Conservation (phyloP, 1,284 basidiomycete species). For the Tilletia walkeri region DNA sequence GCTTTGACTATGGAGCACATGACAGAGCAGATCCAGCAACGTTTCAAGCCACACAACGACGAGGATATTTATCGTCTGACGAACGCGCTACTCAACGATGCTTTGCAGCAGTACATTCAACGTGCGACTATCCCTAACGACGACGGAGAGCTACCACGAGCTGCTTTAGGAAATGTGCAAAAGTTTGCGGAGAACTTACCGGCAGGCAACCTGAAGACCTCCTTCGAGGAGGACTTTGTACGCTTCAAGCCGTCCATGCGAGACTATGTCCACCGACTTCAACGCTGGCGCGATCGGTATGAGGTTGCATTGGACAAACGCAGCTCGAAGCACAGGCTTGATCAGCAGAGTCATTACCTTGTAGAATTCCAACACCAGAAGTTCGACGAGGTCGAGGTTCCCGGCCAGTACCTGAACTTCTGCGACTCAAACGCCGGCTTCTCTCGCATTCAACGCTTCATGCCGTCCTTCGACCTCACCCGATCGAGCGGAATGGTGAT, state of each 20-base stretch:
- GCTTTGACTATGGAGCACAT: slow-evolving; percentile 95
- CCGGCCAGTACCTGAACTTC: slow-evolving; percentile 81
- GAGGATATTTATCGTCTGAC: slow-evolving; percentile 94
- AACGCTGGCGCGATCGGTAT: slow-evolving; percentile 90
- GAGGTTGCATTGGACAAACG: slow-evolving; percentile 79
- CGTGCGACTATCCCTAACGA: slow-evolving; percentile 60
- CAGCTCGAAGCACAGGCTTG: slow-evolving; percentile 81
- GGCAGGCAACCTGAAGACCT: slow-evolving; percentile 61
- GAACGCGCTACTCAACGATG: slow-evolving; percentile 73
- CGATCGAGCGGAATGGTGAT: slow-evolving; percentile 80
- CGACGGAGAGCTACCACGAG: slow-evolving; percentile 69
- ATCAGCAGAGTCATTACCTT: slow-evolving; percentile 86
- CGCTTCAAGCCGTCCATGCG: slow-evolving; percentile 74
- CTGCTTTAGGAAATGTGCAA: slow-evolving; percentile 65
- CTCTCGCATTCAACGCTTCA: slow-evolving; percentile 85
- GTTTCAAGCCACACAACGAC: slow-evolving; percentile 87
- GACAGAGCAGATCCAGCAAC: slow-evolving; percentile 87
- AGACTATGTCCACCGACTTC: slow-evolving; percentile 85
- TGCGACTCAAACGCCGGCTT: slow-evolving; percentile 93
- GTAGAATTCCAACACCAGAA: slow-evolving; percentile 98
- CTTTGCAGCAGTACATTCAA: slow-evolving; percentile 57
- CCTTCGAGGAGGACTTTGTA: slow-evolving; percentile 91
- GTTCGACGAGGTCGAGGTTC: slow-evolving; percentile 97
- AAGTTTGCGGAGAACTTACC: slow-evolving; percentile 67
- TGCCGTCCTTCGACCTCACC: slow-evolving; percentile 84